Conservation (phyloP, 2,329 filamentous ascomycete genomes). For the Fusarium euwallaceae region DNA sequence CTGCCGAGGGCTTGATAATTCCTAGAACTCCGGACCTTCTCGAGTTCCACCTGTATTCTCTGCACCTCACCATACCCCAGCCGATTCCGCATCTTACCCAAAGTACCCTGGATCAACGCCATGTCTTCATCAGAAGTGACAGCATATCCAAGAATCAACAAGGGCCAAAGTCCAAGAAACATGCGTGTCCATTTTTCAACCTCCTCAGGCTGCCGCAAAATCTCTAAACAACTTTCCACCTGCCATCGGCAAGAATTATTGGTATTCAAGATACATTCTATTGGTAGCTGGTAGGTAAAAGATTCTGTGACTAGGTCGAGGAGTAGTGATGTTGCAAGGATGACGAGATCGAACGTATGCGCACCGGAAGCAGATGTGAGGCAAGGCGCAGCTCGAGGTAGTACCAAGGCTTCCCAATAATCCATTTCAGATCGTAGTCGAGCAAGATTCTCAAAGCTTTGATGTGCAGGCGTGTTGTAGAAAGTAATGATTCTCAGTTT, state of each 20-base stretch:
- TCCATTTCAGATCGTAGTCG: background rate
- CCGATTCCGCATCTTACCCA: background rate
- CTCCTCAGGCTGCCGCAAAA: conserved; percentile 6
- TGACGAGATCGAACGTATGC: background rate
- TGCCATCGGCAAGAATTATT: background rate
- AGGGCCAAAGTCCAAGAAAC: conserved; percentile 25
- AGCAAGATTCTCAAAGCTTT: background rate
- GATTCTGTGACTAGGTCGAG: background rate
- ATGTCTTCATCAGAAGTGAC: conserved; percentile 13
- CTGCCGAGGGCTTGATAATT: background rate
- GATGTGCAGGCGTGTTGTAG: background rate
- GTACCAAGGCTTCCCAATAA: background rate
- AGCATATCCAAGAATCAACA: conserved; percentile 25
- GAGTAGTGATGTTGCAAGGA: background rate
- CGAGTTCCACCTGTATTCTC: background rate
- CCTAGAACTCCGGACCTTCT: background rate
- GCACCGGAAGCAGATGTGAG: background rate
- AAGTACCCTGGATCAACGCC: background rate
- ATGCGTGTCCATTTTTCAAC: conserved; percentile 17
- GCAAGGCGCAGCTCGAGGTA: background rate
- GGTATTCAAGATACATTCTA: background rate
- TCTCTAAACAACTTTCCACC: background rate
- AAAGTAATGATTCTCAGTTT: background rate
- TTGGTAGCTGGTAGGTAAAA: background rate
- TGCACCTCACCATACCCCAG: background rate